phyloP scores from a whole-genome alignment of 1,139 yeast species.

The Yamadazyma atlantica region DNA sequence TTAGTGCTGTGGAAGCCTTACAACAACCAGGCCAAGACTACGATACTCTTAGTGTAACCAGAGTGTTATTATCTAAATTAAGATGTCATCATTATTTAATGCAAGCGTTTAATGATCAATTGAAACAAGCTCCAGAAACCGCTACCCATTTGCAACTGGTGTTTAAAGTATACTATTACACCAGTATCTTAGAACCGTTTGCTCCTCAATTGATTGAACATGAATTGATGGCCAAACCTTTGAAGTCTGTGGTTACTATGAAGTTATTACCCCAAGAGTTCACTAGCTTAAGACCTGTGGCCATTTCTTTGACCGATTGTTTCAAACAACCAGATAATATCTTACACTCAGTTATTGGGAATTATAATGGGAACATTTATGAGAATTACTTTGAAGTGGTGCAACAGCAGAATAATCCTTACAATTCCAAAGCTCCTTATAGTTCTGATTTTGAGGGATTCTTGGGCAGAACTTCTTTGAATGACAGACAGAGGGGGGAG shows the following conservation, averaged over 20 bases:
- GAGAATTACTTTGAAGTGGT: constrained; percentile 43
- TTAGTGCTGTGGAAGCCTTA: constrained; percentile 23
- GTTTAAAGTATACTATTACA: constrained; percentile 22
- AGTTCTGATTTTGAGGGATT: constrained; percentile 30
- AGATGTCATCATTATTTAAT: constrained; percentile 37
- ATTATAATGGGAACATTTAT: constrained; percentile 44
- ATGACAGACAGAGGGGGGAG: constrained; percentile 39
- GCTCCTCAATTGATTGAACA: constrained; percentile 39
- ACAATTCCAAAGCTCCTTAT: constrained; percentile 40
- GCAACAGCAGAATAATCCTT: constrained; percentile 35
- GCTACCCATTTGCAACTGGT: constrained; percentile 20
- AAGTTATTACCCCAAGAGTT: constrained; percentile 30
- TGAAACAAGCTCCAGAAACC: constrained; percentile 17
- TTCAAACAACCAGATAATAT: constrained; percentile 45
- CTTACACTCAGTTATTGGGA: constrained; percentile 42
- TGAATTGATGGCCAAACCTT: constrained; percentile 27
- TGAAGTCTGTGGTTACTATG: constrained; percentile 29
- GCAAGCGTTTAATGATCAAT: constrained; percentile 24
- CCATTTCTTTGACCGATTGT: constrained; percentile 43
- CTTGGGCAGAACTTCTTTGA: constrained; percentile 37
- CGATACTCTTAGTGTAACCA: constrained; percentile 52
- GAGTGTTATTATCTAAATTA: constrained; percentile 58
- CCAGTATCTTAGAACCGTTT: constrained; percentile 32
- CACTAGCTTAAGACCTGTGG: constrained; percentile 36
- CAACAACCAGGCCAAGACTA: constrained; percentile 28